Evolutionary conservation across 2,329 filamentous ascomycete species (phyloP).

Genomic region (Beauveria scarabaeidicola): DNA sequence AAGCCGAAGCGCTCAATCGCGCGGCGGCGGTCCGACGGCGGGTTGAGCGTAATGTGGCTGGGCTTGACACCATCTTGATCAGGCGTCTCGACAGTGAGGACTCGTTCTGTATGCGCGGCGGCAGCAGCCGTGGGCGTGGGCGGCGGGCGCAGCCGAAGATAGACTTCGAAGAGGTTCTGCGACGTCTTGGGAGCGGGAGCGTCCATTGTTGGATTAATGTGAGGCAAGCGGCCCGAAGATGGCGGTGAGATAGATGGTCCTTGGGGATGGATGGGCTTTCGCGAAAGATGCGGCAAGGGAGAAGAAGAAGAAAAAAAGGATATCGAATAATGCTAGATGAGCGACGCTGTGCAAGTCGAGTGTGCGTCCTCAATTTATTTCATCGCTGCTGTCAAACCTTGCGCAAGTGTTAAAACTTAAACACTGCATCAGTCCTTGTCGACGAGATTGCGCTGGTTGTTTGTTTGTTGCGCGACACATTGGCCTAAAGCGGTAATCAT

Average conservation of each 20-base stretch:
- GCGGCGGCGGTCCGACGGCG: slow-evolving; percentile 75
- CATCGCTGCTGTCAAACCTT: not conserved
- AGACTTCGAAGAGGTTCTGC: slow-evolving; percentile 77
- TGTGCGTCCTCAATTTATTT: not conserved
- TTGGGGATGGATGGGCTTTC: not conserved
- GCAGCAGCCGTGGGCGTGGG: slow-evolving; percentile 29
- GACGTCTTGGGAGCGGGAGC: slow-evolving; percentile 24
- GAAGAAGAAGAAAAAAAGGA: not conserved
- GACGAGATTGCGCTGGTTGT: not conserved
- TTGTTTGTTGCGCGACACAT: not conserved
- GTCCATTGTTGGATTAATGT: slow-evolving; percentile 26
- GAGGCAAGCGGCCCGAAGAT: not conserved
- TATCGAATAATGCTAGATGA: not conserved
- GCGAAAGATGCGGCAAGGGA: not conserved
- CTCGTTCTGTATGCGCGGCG: slow-evolving; percentile 48
- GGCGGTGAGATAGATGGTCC: not conserved
- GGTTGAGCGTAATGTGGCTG: slow-evolving; percentile 68
- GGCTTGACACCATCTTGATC: slow-evolving; percentile 34
- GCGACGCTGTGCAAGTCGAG: not conserved
- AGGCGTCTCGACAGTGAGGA: slow-evolving; percentile 66
- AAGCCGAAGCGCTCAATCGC: slow-evolving; percentile 93
- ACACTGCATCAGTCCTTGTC: not conserved
- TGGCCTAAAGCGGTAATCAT: not conserved
- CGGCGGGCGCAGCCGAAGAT: slow-evolving; percentile 72
- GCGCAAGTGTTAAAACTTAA: not conserved